Conservation (phyloP, 2,329 filamentous ascomycete genomes). For the Cytospora paraplurivora region DNA sequence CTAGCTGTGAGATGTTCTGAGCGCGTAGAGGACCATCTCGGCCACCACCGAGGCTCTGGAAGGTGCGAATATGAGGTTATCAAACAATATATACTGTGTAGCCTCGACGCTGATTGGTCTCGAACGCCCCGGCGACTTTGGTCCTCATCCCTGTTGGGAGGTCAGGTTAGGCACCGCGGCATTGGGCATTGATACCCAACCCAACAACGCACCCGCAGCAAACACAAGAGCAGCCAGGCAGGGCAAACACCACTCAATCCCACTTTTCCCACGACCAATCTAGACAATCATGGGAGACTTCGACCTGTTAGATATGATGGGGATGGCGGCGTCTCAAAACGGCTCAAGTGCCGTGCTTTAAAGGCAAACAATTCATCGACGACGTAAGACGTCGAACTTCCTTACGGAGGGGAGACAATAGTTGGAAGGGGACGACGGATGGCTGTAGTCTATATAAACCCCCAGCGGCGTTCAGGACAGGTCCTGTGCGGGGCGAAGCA, state of each 20-base stretch:
- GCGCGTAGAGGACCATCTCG: not conserved
- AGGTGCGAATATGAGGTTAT: slow-evolving; percentile 7
- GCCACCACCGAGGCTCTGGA: not conserved
- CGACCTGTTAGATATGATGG: slow-evolving; percentile 12
- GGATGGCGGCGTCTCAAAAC: slow-evolving; percentile 14
- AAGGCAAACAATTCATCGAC: not conserved
- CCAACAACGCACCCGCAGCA: slow-evolving; percentile 4
- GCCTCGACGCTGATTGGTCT: slow-evolving; percentile 18
- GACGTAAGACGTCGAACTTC: not conserved
- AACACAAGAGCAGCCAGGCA: not conserved
- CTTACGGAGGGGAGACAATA: not conserved
- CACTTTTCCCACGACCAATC: slow-evolving; percentile 18
- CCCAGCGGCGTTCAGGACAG: not conserved
- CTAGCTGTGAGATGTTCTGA: not conserved
- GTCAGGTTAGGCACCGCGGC: slow-evolving; percentile 21
- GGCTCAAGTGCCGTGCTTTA: slow-evolving; percentile 1
- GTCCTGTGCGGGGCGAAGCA: not conserved
- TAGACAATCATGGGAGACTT: not conserved
- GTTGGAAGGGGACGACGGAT: not conserved
- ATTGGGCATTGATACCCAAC: slow-evolving; percentile 24
- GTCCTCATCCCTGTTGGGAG: slow-evolving; percentile 20
- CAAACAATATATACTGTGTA: slow-evolving; percentile 21
- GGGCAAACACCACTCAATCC: slow-evolving; percentile 9
- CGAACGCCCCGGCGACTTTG: slow-evolving; percentile 8
- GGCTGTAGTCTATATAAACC: not conserved